Conservation (phyloP, 2,329 filamentous ascomycete species). For the Nemania serpens region DNA sequence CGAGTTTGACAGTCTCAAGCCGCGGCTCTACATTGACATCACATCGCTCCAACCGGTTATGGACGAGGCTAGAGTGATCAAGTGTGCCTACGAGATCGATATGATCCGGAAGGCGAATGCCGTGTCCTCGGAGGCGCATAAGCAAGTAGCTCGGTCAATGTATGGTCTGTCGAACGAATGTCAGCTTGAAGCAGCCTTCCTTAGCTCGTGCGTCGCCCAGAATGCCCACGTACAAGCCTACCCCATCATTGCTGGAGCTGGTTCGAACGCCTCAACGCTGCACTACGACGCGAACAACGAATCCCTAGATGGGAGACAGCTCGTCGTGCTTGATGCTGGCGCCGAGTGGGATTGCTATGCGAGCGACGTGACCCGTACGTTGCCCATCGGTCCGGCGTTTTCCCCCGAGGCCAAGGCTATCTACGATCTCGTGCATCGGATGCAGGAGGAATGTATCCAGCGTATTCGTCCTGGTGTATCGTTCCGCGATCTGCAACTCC, state of each 20-base stretch:
- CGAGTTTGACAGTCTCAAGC: slow-evolving; percentile 36
- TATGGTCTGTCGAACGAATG: slow-evolving; percentile 73
- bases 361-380: slow-evolving; percentile 85
- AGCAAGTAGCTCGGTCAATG: slow-evolving; percentile 69
- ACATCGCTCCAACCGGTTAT: slow-evolving; percentile 69
- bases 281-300: slow-evolving; percentile 87
- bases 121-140: slow-evolving; percentile 79
- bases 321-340: slow-evolving; percentile 85
- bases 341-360: slow-evolving; percentile 86
- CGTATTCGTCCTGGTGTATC: slow-evolving; percentile 69
- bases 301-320: slow-evolving; percentile 68
- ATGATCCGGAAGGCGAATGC: slow-evolving; percentile 81
- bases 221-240: slow-evolving; percentile 84
- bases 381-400: slow-evolving; percentile 69
- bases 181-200: slow-evolving; percentile 80
- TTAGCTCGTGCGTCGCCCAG: slow-evolving; percentile 70
- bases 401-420: slow-evolving; percentile 71
- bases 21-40: slow-evolving; percentile 51
- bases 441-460: slow-evolving; percentile 78
- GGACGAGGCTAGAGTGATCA: slow-evolving; percentile 79
- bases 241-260: slow-evolving; percentile 83
- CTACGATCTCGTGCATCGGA: slow-evolving; percentile 76
- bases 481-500: slow-evolving; percentile 74
- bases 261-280: slow-evolving; percentile 79
- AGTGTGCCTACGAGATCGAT: slow-evolving; percentile 83